Conservation (phyloP, 371 early-diverging fungal genomes). For the Syncephalis fuscata region DNA sequence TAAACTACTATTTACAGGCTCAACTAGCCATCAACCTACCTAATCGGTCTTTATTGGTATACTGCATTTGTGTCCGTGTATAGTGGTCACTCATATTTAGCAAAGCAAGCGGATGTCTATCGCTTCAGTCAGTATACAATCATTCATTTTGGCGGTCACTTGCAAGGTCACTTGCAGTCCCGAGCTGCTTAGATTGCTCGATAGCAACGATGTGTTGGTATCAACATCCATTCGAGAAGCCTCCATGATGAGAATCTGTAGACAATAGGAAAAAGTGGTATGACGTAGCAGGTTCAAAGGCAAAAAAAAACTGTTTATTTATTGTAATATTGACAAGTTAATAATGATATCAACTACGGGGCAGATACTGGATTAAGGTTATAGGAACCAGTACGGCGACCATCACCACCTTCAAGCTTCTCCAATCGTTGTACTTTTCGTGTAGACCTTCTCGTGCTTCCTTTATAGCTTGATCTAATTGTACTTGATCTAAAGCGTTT, state of each 20-base stretch:
- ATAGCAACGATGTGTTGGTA: neutral
- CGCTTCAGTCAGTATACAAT: neutral
- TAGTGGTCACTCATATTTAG: slow-evolving; percentile 77
- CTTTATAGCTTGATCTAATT: slow-evolving; percentile 8
- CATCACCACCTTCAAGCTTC: slow-evolving; percentile 8
- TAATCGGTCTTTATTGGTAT: slow-evolving; percentile 11
- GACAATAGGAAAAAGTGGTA: no score
- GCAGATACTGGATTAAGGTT: no score
- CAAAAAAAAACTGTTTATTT: no score
- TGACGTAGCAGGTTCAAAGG: no score
- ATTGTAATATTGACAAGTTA: no score
- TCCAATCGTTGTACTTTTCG: slow-evolving; percentile 7
- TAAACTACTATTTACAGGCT: neutral
- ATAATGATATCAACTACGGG: no score
- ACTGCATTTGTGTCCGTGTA: slow-evolving; percentile 50
- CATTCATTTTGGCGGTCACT: neutral
- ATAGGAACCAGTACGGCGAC: neutral
- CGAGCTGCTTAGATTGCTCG: slow-evolving; percentile 17
- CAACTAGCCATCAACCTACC: neutral
- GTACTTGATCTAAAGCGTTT: slow-evolving; percentile 5
- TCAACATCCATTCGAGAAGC: no score
- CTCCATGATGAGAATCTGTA: no score
- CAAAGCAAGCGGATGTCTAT: slow-evolving; percentile 70
- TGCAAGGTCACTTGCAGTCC: slow-evolving; percentile 19
- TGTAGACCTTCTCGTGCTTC: slow-evolving; percentile 5